These are phyloP conservation scores for Aspergillus phoenicis DNA, from an alignment of 2,329 filamentous ascomycete genomes.

Conservation along the genomic window DNA sequence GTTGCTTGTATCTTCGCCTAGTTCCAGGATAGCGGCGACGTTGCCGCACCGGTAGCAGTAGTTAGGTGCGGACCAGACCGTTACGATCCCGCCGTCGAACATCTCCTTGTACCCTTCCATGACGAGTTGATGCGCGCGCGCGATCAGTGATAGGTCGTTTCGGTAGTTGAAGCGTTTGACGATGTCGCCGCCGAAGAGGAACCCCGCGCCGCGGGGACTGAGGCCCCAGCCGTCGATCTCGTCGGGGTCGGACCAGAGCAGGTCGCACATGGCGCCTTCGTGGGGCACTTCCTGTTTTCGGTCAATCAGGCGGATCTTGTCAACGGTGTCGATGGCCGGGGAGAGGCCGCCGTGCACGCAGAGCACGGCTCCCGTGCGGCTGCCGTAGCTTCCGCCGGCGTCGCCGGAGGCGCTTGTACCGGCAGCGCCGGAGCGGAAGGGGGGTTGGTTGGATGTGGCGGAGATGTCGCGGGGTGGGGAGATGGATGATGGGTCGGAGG, in stretches of 20 bases:
- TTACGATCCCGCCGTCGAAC: conserved; percentile 95
- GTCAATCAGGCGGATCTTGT: conserved; percentile 93
- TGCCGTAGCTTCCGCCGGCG: conserved; percentile 55
- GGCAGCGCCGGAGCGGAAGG: conserved; percentile 67
- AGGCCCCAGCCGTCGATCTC: conserved; percentile 95
- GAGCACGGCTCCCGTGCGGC: conserved; percentile 78
- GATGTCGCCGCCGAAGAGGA: conserved; percentile 93
- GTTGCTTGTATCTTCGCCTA: conserved; percentile 84
- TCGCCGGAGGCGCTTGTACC: conserved; percentile 77
- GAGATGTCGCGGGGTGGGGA: conserved; percentile 46
- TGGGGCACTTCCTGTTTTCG: conserved; percentile 98
- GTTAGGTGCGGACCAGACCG: conserved; percentile 97
- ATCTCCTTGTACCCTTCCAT: conserved; percentile 99
- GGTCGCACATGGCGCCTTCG: conserved; percentile 97
- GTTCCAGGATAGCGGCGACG: conserved; percentile 89
- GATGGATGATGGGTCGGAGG: conserved; percentile 41
- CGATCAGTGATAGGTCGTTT: conserved; percentile 90
- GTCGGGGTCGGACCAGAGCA: conserved; percentile 97
- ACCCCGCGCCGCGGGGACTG: conserved; percentile 90
- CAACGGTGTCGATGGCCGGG: conserved; percentile 87
- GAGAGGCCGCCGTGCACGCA: conserved; percentile 95
- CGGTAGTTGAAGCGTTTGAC: conserved; percentile 94
- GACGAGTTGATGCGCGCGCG: conserved; percentile 92
- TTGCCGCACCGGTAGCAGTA: conserved; percentile 97
- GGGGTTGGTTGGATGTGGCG: conserved; percentile 47